Percentiles rank a stretch among this genome's conserved stretches.
Conservation (phyloP, 345 rosid genomes). For the Gossypium bickii region DNA sequence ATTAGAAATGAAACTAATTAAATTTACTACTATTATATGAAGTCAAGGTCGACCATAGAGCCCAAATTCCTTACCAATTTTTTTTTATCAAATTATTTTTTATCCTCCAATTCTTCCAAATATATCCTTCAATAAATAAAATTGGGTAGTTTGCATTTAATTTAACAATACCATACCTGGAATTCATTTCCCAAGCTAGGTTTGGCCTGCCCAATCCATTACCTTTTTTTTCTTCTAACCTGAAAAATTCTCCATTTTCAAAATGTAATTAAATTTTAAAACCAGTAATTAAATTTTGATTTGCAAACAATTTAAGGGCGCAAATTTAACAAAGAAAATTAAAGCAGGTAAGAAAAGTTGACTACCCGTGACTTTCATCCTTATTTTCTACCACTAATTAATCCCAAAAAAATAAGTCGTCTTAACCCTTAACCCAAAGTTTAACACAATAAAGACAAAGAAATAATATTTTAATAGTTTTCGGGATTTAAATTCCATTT, state of each 20-base stretch:
- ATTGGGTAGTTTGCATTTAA: neutral
- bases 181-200: neutral
- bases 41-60: too few species aligned
- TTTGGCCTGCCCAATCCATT: neutral
- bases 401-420: neutral
- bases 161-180: neutral
- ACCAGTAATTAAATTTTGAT: too few species aligned
- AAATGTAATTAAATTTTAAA: neutral
- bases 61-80: too few species aligned
- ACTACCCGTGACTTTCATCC: neutral
- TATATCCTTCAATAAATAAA: neutral
- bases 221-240: neutral
- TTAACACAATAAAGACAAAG: conserved; percentile 13
- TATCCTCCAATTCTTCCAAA: neutral
- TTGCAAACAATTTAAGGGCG: neutral
- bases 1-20: too few species aligned
- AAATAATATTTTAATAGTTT: neutral
- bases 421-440: conserved; percentile 6
- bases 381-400: neutral
- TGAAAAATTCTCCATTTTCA: neutral
- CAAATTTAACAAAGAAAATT: neutral
- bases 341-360: neutral
- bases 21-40: too few species aligned
- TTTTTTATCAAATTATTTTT: too few species aligned
- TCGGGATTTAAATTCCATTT: neutral